Base-by-base conservation (phyloP, 139 green algal genomes). In the Asterochloris erici region DNA sequence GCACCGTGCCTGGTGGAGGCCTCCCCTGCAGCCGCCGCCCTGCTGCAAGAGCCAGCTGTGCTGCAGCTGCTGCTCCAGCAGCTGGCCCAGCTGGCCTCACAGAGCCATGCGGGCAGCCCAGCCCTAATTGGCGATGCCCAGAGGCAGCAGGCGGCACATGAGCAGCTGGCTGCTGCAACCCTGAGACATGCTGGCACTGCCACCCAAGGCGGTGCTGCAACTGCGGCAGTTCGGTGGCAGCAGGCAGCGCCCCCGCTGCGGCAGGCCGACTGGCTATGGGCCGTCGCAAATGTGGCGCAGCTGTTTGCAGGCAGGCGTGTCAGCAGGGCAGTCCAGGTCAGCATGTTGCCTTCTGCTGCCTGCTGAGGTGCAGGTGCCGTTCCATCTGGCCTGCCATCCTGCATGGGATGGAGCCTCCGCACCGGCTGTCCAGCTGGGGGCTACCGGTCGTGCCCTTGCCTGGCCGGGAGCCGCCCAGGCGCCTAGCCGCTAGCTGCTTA, bases 251-350 rank as follows among this genome's bases (percentile, higher is more conserved):
- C 10, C 16, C 15, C 11, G 73, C 73, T 76, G 28, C 29, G 9
- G 0, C 38, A 54, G 38, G 38, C 38, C 6, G 38, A 54, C 38
- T 54, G 38, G 38, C 38, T 84, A 0, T 62, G 66, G 62, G 73
- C 73, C 9, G 12, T 84, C 0, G 81, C 61, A 27, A 84, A 84
- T 75, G 27, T 84, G 17, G 64, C 63, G 60, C 62, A 21, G n/a
- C 62, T 84, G 21, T 23, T 84, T 27, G 28, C 26, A 54, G 81
- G 81, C 13, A 28, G 80, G 19, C 81, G 68, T 27, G 19, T 68
- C 10, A 75, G 64, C 26, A 84, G 80, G 27, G 26, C 27, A 27
- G 24, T 21, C 38, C 76, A 80, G 60, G 76, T 80, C 66, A 13
- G 66, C 21, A 24, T 4, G 17, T 9, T 71, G 66, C 19, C 19